Evolutionary conservation across 805 yeast genomes (phyloP).

Genomic region (Sugiyamaella chiloensis): DNA sequence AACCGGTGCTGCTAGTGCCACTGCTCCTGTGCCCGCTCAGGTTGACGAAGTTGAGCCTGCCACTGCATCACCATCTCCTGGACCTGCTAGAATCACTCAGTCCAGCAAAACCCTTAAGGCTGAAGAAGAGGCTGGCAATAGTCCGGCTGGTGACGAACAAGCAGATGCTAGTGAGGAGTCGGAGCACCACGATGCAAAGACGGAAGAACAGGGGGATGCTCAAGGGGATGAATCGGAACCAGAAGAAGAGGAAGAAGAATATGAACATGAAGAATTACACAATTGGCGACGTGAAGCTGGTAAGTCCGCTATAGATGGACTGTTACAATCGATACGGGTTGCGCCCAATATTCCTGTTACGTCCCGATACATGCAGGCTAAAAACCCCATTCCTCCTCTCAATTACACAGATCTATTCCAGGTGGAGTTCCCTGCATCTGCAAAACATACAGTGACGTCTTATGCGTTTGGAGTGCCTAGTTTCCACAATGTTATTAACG

Average conservation of each 20-base stretch:
- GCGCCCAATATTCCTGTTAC: slow-evolving; percentile 37
- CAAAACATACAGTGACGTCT: slow-evolving; percentile 36
- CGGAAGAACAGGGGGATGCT: slow-evolving; percentile 16
- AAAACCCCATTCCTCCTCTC: slow-evolving; percentile 26
- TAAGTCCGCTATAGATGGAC: slow-evolving; percentile 23
- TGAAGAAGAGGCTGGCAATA: slow-evolving; percentile 7
- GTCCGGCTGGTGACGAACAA: not conserved
- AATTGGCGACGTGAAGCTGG: slow-evolving; percentile 20
- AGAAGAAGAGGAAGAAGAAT: slow-evolving; percentile 15
- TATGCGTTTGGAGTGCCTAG: slow-evolving; percentile 48
- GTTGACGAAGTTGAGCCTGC: not conserved
- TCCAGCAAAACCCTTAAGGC: not conserved
- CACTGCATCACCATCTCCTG: not conserved
- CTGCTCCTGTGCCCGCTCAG: not conserved
- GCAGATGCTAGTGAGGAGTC: slow-evolving; percentile 8
- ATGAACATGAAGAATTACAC: slow-evolving; percentile 20
- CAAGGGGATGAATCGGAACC: slow-evolving; percentile 20
- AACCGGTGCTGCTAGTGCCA: not conserved
- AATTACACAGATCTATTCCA: slow-evolving; percentile 37
- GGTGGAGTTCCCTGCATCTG: slow-evolving; percentile 36
- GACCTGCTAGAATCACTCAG: not conserved
- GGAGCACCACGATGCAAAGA: slow-evolving; percentile 17
- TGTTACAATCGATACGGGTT: slow-evolving; percentile 31
- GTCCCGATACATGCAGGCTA: slow-evolving; percentile 29
- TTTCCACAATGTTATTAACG: slow-evolving; percentile 45